phyloP scores from a whole-genome alignment of 2,329 filamentous ascomycete genomes.

The Talaromyces sp. region DNA sequence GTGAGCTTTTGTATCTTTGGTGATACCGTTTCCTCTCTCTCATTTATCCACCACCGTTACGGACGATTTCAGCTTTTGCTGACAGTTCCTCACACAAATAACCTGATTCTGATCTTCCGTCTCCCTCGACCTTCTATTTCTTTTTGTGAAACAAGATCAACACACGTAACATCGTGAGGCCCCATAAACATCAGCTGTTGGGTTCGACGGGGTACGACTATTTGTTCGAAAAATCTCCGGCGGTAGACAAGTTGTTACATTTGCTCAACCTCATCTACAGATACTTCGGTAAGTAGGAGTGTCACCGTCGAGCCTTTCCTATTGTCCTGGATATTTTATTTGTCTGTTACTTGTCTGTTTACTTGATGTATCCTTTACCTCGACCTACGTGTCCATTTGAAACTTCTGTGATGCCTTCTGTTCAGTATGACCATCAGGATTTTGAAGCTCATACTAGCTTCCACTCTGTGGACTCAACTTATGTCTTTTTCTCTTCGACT shows the following conservation, averaged over 20 bases:
- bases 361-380: not conserved
- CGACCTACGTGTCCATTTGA: not conserved
- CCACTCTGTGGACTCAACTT: not conserved
- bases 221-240: constrained; percentile 14
- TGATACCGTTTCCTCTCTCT: constrained; percentile 6
- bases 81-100: not conserved
- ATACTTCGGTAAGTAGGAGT: constrained; percentile 3
- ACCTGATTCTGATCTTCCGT: not conserved
- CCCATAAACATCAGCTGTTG: constrained; percentile 11
- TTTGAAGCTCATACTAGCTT: not conserved
- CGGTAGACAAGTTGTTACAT: constrained; percentile 11
- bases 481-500: not conserved
- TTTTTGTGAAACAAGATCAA: constrained; percentile 17
- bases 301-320: not conserved
- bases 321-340: not conserved
- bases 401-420: not conserved
- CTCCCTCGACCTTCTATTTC: not conserved
- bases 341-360: not conserved
- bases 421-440: not conserved
- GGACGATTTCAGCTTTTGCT: not conserved
- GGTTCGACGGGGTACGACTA: constrained; percentile 5
- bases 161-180: constrained; percentile 17
- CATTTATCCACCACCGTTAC: constrained; percentile 1
- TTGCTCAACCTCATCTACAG: constrained; percentile 12
- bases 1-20: not conserved